Conservation (phyloP, 371 early-diverging fungal genomes). For the Mortierella sp. region DNA sequence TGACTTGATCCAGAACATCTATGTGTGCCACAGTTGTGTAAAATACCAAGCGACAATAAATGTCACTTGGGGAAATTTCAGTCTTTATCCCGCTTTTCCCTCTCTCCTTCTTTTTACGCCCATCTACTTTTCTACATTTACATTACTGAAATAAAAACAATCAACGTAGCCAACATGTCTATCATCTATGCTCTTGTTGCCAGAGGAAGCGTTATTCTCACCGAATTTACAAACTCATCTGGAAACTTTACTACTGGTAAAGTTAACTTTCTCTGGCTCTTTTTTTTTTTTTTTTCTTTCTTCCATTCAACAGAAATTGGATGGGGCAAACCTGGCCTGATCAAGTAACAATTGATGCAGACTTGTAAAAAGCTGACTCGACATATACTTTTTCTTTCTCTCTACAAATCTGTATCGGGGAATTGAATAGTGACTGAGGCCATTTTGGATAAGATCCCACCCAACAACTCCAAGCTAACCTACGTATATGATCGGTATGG, state of each 20-base stretch:
- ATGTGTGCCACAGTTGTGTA: no score
- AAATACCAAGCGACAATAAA: not conserved
- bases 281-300: not conserved
- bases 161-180: constrained; percentile 60
- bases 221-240: constrained; percentile 81
- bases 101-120: not conserved
- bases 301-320: no score
- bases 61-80: not conserved
- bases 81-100: not conserved
- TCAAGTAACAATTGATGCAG: not conserved
- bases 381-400: not conserved
- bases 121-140: not conserved
- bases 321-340: not conserved
- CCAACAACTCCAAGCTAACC: constrained; percentile 89
- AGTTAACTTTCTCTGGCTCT: no score
- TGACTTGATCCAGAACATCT: no score
- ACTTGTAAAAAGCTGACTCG: not conserved
- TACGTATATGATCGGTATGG: constrained; percentile 91
- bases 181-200: constrained; percentile 83
- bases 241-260: constrained; percentile 75
- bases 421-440: constrained; percentile 78
- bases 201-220: constrained; percentile 75
- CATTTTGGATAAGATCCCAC: constrained; percentile 92
- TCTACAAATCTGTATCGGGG: not conserved
- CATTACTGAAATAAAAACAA: not conserved